A percentile compares a stretch with the other conserved stretches of the same genome.
phyloP scores from a whole-genome alignment of 2,329 filamentous ascomycete genomes.

The Ophiobolus disseminans region DNA sequence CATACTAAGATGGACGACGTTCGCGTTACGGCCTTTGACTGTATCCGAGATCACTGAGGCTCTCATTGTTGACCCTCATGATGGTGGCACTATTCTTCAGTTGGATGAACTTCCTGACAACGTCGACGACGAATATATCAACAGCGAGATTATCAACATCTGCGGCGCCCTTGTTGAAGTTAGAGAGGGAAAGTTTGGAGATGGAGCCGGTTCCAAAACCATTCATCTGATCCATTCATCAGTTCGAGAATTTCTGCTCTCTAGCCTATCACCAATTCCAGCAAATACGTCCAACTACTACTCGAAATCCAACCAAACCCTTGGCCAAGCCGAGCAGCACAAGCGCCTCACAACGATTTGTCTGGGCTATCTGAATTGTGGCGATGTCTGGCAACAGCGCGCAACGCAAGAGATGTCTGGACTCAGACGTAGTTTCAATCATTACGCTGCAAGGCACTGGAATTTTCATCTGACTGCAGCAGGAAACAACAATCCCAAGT shows the following conservation, averaged over 20 bases:
- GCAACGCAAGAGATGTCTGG: not conserved
- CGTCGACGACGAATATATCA: slow-evolving; percentile 38
- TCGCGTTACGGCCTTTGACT: slow-evolving; percentile 24
- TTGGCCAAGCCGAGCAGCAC: slow-evolving; percentile 8
- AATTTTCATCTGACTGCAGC: slow-evolving; percentile 3
- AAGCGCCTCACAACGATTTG: slow-evolving; percentile 7
- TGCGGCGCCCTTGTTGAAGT: slow-evolving; percentile 43
- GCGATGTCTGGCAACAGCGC: slow-evolving; percentile 4
- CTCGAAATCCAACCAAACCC: not conserved
- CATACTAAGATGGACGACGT: slow-evolving; percentile 42
- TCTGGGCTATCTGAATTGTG: slow-evolving; percentile 7
- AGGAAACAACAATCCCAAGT: not conserved
- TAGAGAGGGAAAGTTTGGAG: slow-evolving; percentile 1
- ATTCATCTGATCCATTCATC: slow-evolving; percentile 17
- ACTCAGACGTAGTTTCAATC: slow-evolving; percentile 2
- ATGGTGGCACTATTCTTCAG: slow-evolving; percentile 12
- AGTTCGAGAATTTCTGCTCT: slow-evolving; percentile 15
- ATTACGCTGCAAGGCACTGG: slow-evolving; percentile 11
- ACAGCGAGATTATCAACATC: slow-evolving; percentile 32
- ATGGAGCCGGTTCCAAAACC: slow-evolving; percentile 1
- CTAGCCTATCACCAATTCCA: slow-evolving; percentile 1
- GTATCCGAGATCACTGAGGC: slow-evolving; percentile 34
- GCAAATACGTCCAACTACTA: not conserved
- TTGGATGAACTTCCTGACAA: slow-evolving; percentile 34
- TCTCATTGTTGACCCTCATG: slow-evolving; percentile 19